Conservation (phyloP, 2,329 filamentous ascomycete species). For the Neonectria magnoliae region DNA sequence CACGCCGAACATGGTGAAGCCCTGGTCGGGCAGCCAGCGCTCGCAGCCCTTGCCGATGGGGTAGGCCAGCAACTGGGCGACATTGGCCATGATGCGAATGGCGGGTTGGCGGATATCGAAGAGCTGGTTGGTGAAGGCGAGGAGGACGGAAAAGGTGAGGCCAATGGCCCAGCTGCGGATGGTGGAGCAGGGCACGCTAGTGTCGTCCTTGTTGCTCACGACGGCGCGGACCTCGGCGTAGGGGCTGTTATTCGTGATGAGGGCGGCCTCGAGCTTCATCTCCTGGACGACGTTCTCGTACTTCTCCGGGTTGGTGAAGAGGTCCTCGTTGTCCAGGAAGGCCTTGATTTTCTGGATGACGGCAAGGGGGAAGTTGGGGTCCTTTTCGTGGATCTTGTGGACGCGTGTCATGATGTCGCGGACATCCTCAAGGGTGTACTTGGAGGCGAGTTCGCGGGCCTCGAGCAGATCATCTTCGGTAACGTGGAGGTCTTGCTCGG, state of each 20-base stretch:
- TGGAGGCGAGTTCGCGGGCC: constrained; percentile 55
- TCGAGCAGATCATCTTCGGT: constrained; percentile 58
- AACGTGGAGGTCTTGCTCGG: constrained; percentile 55
- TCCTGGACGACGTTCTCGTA: constrained; percentile 60
- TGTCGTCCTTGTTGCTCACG: constrained; percentile 65
- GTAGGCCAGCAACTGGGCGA: constrained; percentile 66
- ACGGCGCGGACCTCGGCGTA: constrained; percentile 67
- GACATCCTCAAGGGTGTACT: constrained; percentile 55
- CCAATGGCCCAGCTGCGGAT: constrained; percentile 65
- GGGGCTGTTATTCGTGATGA: constrained; percentile 65
- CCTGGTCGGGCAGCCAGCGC: constrained; percentile 60
- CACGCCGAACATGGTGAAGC: constrained; percentile 58
- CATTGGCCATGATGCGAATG: constrained; percentile 64
- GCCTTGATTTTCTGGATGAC: constrained; percentile 54
- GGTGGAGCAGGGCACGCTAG: constrained; percentile 60
- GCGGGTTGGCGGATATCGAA: constrained; percentile 66
- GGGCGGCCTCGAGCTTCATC: constrained; percentile 65
- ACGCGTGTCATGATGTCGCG: constrained; percentile 55
- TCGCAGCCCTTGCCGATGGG: constrained; percentile 64
- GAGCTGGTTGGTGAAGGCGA: constrained; percentile 65
- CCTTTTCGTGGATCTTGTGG: constrained; percentile 53
- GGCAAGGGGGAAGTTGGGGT: constrained; percentile 54
- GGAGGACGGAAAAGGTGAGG: constrained; percentile 58
- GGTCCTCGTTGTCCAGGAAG: constrained; percentile 56
- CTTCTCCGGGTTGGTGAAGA: constrained; percentile 57